Percentiles rank a stretch among this genome's conserved stretches.
Evolutionary conservation across 495 filamentous ascomycete species (phyloP).

Genomic region (Emericellopsis terricola): DNA sequence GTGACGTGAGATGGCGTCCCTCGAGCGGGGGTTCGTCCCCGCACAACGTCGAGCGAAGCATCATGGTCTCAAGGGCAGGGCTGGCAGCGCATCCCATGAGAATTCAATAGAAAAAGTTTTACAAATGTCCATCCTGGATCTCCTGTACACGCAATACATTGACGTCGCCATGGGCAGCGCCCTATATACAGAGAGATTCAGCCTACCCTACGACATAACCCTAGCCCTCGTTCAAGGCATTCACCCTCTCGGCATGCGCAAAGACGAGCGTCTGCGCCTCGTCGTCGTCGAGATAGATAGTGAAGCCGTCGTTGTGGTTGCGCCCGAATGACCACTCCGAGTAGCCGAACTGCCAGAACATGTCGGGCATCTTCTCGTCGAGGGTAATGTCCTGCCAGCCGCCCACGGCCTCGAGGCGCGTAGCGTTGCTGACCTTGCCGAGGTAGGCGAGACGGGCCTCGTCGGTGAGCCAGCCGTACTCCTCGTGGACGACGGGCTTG

Average conservation of each 20-base stretch:
- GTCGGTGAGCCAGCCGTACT: constrained; percentile 37
- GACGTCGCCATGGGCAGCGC: too few species aligned
- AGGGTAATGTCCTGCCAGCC: constrained; percentile 41
- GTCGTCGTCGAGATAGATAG: constrained; percentile 20
- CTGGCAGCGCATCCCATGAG: too few species aligned
- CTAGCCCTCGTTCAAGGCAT: constrained; percentile 7
- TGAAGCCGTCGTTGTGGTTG: constrained; percentile 42
- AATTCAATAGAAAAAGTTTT: too few species aligned
- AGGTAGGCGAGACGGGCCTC: constrained; percentile 18
- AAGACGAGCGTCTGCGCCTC: constrained; percentile 23
- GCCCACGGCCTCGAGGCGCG: constrained; percentile 26
- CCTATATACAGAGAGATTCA: too few species aligned
- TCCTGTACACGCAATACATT: too few species aligned
- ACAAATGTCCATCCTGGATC: too few species aligned
- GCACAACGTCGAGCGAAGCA: too few species aligned
- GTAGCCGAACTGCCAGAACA: constrained; percentile 52
- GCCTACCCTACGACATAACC: too few species aligned
- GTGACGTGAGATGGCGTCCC: too few species aligned
- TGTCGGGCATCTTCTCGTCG: constrained; percentile 33
- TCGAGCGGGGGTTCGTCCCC: too few species aligned
- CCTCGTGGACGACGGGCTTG: constrained; percentile 53
- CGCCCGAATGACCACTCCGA: constrained; percentile 31
- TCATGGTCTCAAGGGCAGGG: too few species aligned
- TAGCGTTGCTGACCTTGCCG: constrained; percentile 12
- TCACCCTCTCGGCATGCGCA: constrained; percentile 11